These are phyloP conservation scores for Penicillium psychrofluorescens DNA, from an alignment of 495 filamentous ascomycete genomes.

Conservation along the genomic window DNA sequence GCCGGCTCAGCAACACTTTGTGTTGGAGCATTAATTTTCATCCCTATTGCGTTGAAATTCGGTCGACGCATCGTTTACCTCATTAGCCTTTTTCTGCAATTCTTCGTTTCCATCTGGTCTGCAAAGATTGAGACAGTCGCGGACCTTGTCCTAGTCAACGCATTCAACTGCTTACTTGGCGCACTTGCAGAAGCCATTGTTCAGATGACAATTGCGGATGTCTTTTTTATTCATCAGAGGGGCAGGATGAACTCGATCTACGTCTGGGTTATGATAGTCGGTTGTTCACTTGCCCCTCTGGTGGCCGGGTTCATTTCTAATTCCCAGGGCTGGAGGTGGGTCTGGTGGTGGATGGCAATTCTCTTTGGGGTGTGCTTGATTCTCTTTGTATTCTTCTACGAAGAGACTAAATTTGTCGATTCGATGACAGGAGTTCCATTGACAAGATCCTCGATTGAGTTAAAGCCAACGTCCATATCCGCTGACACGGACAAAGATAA, in stretches of 20 bases:
- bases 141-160: conserved; percentile 32
- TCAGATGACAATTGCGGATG: conserved; percentile 39
- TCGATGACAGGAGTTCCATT: conserved; percentile 3
- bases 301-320: conserved; percentile 37
- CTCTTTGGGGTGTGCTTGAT: conserved; percentile 22
- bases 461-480: neutral
- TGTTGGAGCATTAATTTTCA: conserved; percentile 30
- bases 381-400: conserved; percentile 12
- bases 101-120: conserved; percentile 28
- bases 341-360: conserved; percentile 44
- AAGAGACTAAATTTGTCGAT: conserved; percentile 8
- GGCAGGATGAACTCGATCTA: conserved; percentile 35
- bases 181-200: conserved; percentile 33
- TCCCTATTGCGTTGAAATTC: conserved; percentile 39
- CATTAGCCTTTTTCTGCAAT: conserved; percentile 24
- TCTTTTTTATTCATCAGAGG: conserved; percentile 43
- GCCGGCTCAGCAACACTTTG: conserved; percentile 28
- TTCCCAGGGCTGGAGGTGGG: conserved; percentile 41
- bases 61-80: conserved; percentile 38
- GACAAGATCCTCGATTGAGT: neutral
- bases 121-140: conserved; percentile 28
- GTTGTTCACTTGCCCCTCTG: conserved; percentile 29
- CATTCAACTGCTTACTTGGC: conserved; percentile 27
- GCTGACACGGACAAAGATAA: too few species aligned
- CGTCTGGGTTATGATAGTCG: conserved; percentile 22